phyloP scores from a whole-genome alignment of 345 rosid species.

The Leavenworthia alabamica region DNA sequence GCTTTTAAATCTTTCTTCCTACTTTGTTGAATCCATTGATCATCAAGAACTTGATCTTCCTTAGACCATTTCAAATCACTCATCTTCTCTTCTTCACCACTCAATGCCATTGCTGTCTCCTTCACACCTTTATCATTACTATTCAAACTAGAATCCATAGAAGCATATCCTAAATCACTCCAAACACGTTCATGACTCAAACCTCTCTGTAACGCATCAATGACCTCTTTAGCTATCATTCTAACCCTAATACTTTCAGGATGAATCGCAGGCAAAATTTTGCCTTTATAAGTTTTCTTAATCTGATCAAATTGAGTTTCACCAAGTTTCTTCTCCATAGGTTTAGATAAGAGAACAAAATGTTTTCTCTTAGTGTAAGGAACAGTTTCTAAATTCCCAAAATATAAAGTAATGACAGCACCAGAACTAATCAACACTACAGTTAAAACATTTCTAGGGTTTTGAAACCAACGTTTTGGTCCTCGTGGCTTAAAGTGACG shows the following conservation, averaged over 20 bases:
- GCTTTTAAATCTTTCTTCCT: slow-evolving; percentile 52
- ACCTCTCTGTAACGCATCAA: slow-evolving; percentile 79
- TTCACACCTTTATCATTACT: slow-evolving; percentile 30
- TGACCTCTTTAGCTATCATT: slow-evolving; percentile 57
- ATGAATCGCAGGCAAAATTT: slow-evolving; percentile 70
- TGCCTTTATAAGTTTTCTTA: slow-evolving; percentile 53
- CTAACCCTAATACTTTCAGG: slow-evolving; percentile 74
- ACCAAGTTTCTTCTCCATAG: slow-evolving; percentile 58
- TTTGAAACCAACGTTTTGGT: slow-evolving; percentile 54
- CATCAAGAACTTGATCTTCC: slow-evolving; percentile 84
- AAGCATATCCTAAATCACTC: slow-evolving; percentile 68
- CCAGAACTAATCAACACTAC: slow-evolving; percentile 60
- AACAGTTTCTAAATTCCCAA: slow-evolving; percentile 68
- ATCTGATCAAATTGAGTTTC: slow-evolving; percentile 61
- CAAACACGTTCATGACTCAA: slow-evolving; percentile 61
- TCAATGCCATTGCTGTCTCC: slow-evolving; percentile 43
- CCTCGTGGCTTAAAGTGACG: slow-evolving; percentile 74
- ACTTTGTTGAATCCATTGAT: slow-evolving; percentile 66
- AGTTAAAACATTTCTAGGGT: slow-evolving; percentile 47
- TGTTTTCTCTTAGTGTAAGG: slow-evolving; percentile 83
- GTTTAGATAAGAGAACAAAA: slow-evolving; percentile 64
- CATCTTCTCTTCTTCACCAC: slow-evolving; percentile 17
- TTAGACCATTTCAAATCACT: slow-evolving; percentile 42
- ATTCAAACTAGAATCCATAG: slow-evolving; percentile 30
- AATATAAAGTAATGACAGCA: slow-evolving; percentile 45